Evolutionary conservation across 75 land plant species (phyloP).

Genomic region (Sequoiadendron giganteum): DNA sequence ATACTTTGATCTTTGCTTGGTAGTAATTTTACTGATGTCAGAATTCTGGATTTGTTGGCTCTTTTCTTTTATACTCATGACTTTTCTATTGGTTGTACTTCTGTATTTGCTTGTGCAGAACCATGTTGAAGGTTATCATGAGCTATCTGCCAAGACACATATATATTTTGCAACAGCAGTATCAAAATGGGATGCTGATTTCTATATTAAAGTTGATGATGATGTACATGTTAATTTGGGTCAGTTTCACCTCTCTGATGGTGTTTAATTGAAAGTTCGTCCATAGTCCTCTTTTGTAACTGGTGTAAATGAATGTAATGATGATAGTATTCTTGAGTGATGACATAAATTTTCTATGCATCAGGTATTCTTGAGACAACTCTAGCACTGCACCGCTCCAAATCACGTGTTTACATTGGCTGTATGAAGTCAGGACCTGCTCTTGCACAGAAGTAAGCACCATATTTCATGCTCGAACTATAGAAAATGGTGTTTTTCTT

Average conservation of each 20-base stretch:
- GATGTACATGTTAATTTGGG: slow-evolving; percentile 87
- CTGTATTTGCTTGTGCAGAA: slow-evolving; percentile 43
- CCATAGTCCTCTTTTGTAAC: background rate
- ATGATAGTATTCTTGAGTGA: background rate
- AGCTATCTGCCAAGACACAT: slow-evolving; percentile 77
- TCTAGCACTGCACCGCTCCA: slow-evolving; percentile 57
- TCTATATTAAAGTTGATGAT: slow-evolving; percentile 87
- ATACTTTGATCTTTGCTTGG: background rate
- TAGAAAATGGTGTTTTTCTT: background rate
- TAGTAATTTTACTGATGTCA: background rate
- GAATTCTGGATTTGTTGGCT: background rate
- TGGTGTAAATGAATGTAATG: background rate
- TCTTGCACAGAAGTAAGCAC: slow-evolving; percentile 65
- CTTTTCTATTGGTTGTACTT: background rate
- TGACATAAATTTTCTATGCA: background rate
- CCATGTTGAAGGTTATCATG: slow-evolving; percentile 87
- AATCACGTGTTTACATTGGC: slow-evolving; percentile 78
- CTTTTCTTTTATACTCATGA: background rate
- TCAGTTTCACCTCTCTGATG: slow-evolving; percentile 17
- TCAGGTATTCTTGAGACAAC: slow-evolving; percentile 66
- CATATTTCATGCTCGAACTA: slow-evolving; percentile 5
- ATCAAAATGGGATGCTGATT: slow-evolving; percentile 85
- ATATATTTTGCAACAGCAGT: slow-evolving; percentile 79
- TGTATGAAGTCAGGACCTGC: slow-evolving; percentile 95
- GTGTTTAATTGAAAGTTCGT: background rate